These are phyloP conservation scores for Claviceps purpurea DNA, from an alignment of 2,329 filamentous ascomycete species.

Conservation along the genomic window DNA sequence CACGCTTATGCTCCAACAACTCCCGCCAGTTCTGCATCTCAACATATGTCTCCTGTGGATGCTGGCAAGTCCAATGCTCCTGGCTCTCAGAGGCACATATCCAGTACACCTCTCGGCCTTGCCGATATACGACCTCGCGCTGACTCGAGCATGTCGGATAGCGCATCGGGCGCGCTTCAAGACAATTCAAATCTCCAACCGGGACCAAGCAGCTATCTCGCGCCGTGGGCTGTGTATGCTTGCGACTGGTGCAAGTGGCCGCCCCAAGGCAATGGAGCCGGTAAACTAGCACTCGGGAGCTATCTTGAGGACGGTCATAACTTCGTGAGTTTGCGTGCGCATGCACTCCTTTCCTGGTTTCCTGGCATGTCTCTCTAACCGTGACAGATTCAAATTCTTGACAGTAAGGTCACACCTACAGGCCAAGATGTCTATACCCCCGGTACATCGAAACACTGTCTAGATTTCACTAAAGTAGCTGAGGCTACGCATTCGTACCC, in stretches of 20 bases:
- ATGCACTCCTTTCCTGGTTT: not conserved
- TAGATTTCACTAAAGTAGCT: constrained; percentile 87
- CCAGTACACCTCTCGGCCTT: constrained; percentile 80
- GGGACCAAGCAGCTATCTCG: constrained; percentile 81
- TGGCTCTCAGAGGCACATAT: constrained; percentile 47
- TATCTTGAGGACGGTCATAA: constrained; percentile 98
- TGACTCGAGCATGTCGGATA: constrained; percentile 68
- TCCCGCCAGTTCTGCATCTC: constrained; percentile 44
- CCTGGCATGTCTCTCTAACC: constrained; percentile 3
- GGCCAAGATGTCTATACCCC: constrained; percentile 55
- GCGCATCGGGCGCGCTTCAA: constrained; percentile 48
- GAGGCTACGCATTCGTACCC: constrained; percentile 97
- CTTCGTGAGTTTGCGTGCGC: constrained; percentile 48
- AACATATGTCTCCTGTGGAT: constrained; percentile 49
- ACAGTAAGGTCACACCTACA: constrained; percentile 65
- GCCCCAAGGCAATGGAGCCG: constrained; percentile 63
- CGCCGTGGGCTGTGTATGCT: constrained; percentile 90
- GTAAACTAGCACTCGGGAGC: constrained; percentile 89
- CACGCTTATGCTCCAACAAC: constrained; percentile 50
- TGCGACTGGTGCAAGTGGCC: constrained; percentile 99
- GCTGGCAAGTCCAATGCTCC: constrained; percentile 40
- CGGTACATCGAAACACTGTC: constrained; percentile 56
- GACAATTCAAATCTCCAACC: constrained; percentile 52
- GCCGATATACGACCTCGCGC: constrained; percentile 83
- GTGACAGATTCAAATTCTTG: constrained; percentile 83